A percentile compares a stretch with the other conserved stretches of the same genome.
These are phyloP conservation scores for Pavlovales sp. DNA, from an alignment of 208 protist genomes.

Conservation along the genomic window DNA sequence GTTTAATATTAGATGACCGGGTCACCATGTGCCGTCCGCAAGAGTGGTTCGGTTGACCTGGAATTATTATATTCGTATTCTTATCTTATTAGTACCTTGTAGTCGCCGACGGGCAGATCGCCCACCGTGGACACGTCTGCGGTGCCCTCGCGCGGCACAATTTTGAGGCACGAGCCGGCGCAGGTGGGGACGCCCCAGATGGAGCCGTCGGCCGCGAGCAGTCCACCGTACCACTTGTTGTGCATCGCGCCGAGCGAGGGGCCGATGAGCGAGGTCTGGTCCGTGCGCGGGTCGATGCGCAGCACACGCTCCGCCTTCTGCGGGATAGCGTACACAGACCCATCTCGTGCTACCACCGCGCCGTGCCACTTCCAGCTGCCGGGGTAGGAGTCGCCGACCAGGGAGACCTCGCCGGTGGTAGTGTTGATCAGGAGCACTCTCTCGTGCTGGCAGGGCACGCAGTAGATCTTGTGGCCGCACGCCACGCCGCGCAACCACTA, in stretches of 20 bases:
- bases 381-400: not conserved
- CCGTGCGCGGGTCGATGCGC: not conserved
- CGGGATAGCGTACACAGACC: not conserved
- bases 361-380: constrained; percentile 1
- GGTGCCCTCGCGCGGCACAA: not conserved
- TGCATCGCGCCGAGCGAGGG: not conserved
- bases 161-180: not conserved
- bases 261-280: not conserved
- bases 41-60: too few species aligned
- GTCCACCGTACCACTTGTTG: constrained; percentile 25
- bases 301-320: not conserved
- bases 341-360: not conserved
- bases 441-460: not conserved
- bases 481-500: constrained; percentile 6
- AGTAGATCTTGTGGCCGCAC: not conserved
- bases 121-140: not conserved
- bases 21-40: too few species aligned
- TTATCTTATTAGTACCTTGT: too few species aligned
- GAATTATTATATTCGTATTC: too few species aligned
- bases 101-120: not conserved
- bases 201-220: not conserved
- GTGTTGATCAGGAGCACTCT: not conserved
- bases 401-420: not conserved
- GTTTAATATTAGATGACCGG: too few species aligned
- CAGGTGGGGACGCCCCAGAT: not conserved